Evolutionary conservation across 805 yeast species (phyloP).

Genomic region (Grigorovia yakushimaensis): DNA sequence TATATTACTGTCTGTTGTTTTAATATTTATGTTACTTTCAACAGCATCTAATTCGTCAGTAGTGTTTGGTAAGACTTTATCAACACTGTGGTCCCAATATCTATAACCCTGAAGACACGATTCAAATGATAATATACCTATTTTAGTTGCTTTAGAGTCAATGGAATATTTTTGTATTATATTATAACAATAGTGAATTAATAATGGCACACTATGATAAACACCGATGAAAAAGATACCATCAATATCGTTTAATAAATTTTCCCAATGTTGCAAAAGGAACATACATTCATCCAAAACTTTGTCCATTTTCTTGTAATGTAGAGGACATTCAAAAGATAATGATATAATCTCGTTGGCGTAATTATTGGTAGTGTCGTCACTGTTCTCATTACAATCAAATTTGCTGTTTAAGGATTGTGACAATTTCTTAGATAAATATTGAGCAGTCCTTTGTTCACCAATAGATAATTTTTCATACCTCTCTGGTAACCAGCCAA

Average conservation of each 20-base stretch:
- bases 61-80: conserved; percentile 5
- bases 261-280: conserved; percentile 41
- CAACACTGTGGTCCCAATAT: conserved; percentile 34
- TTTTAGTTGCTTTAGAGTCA: conserved; percentile 11
- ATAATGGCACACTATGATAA: conserved; percentile 45
- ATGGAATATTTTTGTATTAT: conserved; percentile 27
- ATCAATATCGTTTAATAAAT: conserved; percentile 39
- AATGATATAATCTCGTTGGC: conserved; percentile 16
- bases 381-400: conserved; percentile 3
- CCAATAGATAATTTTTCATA: conserved; percentile 24
- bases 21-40: neutral
- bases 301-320: conserved; percentile 19
- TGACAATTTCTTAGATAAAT: conserved; percentile 21
- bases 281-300: conserved; percentile 36
- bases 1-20: neutral
- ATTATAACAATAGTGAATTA: conserved; percentile 37
- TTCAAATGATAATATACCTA: conserved; percentile 29
- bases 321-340: conserved; percentile 30
- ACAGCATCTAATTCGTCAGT: conserved; percentile 1
- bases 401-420: conserved; percentile 24
- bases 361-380: neutral
- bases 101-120: conserved; percentile 33
- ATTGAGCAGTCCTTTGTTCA: conserved; percentile 21
- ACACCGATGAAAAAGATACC: conserved; percentile 41
- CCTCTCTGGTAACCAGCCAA: conserved; percentile 26